These are phyloP conservation scores for Diaporthe nobilis DNA, from an alignment of 2,329 filamentous ascomycete genomes.

Conservation along the genomic window DNA sequence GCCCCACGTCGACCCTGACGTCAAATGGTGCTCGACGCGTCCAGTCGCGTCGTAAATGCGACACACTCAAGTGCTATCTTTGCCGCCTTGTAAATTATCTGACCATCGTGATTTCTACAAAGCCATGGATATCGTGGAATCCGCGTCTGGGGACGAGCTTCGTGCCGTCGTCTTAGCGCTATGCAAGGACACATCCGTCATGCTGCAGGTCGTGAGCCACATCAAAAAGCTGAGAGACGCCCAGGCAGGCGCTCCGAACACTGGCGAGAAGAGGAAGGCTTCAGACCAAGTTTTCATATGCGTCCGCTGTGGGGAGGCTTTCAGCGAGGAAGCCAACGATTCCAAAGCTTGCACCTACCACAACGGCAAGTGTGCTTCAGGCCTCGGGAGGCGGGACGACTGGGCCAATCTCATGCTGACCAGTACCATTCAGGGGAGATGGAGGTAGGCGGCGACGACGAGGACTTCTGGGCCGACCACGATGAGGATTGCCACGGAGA, in stretches of 20 bases:
- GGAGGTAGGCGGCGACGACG: slow-evolving; percentile 44
- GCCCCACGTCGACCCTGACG: not conserved
- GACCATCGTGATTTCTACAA: not conserved
- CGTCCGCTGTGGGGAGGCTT: not conserved
- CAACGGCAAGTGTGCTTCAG: not conserved
- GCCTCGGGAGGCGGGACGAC: not conserved
- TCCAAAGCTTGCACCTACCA: slow-evolving; percentile 9
- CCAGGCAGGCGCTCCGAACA: not conserved
- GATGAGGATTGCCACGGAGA: slow-evolving; percentile 48
- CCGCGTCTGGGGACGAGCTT: not conserved
- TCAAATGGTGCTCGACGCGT: not conserved
- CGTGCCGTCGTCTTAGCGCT: not conserved
- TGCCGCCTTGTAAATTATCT: not conserved
- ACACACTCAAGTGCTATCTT: too few species aligned
- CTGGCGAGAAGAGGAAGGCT: not conserved
- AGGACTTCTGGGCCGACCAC: slow-evolving; percentile 49
- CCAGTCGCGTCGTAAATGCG: not conserved
- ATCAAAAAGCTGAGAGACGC: not conserved
- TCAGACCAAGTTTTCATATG: not conserved
- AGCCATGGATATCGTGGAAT: not conserved
- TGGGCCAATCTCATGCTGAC: not conserved
- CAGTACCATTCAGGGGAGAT: slow-evolving; percentile 42
- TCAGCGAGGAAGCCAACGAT: slow-evolving; percentile 6
- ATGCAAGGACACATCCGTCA: not conserved
- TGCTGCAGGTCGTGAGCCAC: not conserved